Base-by-base conservation (phyloP, 768 basidiomycete genomes). In the Hygrophoropsis aurantiaca region DNA sequence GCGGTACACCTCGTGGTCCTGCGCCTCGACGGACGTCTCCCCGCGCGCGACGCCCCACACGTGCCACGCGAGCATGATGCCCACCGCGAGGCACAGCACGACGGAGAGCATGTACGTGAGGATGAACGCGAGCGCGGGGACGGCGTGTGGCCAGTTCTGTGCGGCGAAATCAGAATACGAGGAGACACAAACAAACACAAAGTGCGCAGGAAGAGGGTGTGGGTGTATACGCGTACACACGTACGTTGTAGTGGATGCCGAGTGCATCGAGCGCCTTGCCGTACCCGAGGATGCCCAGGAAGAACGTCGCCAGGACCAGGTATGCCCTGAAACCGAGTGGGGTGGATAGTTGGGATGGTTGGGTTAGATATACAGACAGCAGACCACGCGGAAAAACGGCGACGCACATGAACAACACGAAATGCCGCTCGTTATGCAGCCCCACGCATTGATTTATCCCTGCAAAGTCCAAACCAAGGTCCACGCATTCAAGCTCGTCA, bases 391-490 rank as follows among this genome's bases (percentile, higher is more conserved):
- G 40, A n/a, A 25, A 13, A 43, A 11, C 18, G 1, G 20, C 24
- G 6, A 68, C 85, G 46, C 52, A 90, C 91, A 98, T 87, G 77
- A 98, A 99, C 39, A 98, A 71, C 32, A 95, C 78, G 58, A 99
- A 99, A 68, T 97, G 93, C 0, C 95, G 84, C 61, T 97, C 94
- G 57, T 98, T 99, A 62, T 95, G 77, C 6, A 98, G 65, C 10
- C 95, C 95, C 36, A 99, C 95, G 61, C 95, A 98, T 80, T 93
- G 91, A 65, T 97, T 97, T 41, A 97, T 82, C 94, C 94, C 91
- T 94, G 59, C 6, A 13, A 24, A 15, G n/a, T n/a, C n/a, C n/a
- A n/a, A n/a, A n/a, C n/a, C n/a, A n/a, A n/a, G n/a, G n/a, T n/a
- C 27, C 15, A 19, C 8, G 4, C 5, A 13, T 20, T 57, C 9